Conservation (phyloP, 768 basidiomycete genomes). For the Suillus fuscotomentosus region DNA sequence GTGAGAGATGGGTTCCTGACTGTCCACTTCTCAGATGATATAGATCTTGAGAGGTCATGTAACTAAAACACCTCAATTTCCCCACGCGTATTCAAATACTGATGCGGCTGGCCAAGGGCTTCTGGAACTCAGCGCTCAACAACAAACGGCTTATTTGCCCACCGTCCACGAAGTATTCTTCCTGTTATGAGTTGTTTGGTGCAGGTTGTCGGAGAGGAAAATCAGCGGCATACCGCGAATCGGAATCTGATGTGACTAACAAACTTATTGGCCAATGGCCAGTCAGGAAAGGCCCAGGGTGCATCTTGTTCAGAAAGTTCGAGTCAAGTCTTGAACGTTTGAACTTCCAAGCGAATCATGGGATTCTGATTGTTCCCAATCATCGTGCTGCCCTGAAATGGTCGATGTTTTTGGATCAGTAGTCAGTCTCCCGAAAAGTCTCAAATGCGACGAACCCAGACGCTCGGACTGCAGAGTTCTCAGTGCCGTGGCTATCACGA, state of each 20-base stretch:
- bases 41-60: neutral
- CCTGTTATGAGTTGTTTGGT: neutral
- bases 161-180: too few relatives aligned
- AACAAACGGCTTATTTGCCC: neutral
- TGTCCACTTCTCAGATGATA: neutral
- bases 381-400: too few relatives aligned
- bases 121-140: neutral
- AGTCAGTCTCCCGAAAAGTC: neutral
- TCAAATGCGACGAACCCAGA: neutral
- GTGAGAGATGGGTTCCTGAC: neutral
- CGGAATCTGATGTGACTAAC: too few relatives aligned
- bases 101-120: neutral
- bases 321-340: too few relatives aligned
- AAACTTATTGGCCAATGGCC: too few relatives aligned
- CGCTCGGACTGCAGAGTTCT: neutral
- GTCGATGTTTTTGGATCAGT: neutral
- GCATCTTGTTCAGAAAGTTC: too few relatives aligned
- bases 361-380: too few relatives aligned
- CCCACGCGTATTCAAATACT: neutral
- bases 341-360: too few relatives aligned
- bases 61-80: neutral
- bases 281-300: too few relatives aligned
- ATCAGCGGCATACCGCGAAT: neutral
- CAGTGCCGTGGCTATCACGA: slow-evolving; percentile 1
- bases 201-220: neutral